Evolutionary conservation across 305 asterid species (phyloP).

Genomic region (Fraxinus baroniana): DNA sequence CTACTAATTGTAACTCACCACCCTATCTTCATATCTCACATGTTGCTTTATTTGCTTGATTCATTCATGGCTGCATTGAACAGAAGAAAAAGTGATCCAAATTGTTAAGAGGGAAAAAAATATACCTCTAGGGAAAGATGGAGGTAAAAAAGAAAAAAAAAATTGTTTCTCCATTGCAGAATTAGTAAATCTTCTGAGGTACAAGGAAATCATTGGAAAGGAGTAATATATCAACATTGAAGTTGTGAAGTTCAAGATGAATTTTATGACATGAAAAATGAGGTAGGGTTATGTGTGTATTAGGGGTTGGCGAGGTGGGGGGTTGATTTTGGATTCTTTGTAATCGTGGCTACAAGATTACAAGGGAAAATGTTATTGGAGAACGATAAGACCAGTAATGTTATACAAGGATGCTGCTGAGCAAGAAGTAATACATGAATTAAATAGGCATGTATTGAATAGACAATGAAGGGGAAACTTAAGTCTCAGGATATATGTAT

Average conservation of each 20-base stretch:
- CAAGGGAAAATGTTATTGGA: not conserved
- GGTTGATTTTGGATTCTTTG: not conserved
- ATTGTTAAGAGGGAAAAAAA: not conserved
- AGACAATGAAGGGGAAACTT: not conserved
- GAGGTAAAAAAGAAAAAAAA: too few species aligned
- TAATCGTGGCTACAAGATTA: not conserved
- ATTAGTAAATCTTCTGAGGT: not conserved
- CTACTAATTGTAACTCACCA: not conserved
- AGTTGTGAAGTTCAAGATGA: not conserved
- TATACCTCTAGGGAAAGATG: not conserved
- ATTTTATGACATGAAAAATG: not conserved
- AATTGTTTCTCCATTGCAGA: not conserved
- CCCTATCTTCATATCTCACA: not conserved
- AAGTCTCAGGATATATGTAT: too few species aligned
- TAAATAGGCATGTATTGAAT: not conserved
- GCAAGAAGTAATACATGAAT: not conserved
- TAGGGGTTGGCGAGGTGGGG: too few species aligned
- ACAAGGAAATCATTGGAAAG: not conserved
- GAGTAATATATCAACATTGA: not conserved
- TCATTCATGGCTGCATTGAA: not conserved
- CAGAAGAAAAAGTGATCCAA: not conserved
- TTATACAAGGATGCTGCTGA: not conserved
- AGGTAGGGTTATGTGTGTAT: not conserved
- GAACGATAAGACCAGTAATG: not conserved
- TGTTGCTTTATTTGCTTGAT: not conserved